phyloP scores from a whole-genome alignment of 2,329 filamentous ascomycete species.

The Calonectria pseudoturangicola region DNA sequence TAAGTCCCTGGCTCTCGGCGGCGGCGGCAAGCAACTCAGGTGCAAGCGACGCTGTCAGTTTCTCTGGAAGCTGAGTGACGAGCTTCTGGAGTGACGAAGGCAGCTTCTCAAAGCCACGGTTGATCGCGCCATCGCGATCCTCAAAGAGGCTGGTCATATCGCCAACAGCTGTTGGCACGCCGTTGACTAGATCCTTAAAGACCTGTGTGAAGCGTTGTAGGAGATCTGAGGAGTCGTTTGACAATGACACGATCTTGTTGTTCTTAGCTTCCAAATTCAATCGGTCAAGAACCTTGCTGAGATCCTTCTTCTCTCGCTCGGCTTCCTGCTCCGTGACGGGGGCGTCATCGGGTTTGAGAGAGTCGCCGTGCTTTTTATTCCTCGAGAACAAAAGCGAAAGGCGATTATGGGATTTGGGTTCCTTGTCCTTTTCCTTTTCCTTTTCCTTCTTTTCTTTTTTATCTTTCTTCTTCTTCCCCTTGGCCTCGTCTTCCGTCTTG shows the following conservation, averaged over 20 bases:
- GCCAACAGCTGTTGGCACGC: constrained; percentile 93
- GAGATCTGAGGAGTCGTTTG: constrained; percentile 88
- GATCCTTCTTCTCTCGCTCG: constrained; percentile 78
- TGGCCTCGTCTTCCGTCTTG: constrained; percentile 49
- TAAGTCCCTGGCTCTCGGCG: constrained; percentile 82
- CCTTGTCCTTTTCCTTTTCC: constrained; percentile 58
- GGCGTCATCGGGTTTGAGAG: constrained; percentile 60
- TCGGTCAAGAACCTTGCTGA: constrained; percentile 86
- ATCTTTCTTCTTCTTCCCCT: constrained; percentile 53
- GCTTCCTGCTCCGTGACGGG: constrained; percentile 64
- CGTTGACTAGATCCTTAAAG: constrained; percentile 93
- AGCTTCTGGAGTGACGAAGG: constrained; percentile 89
- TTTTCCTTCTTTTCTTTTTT: constrained; percentile 58
- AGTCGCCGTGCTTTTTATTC: constrained; percentile 64
- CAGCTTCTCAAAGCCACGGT: constrained; percentile 78
- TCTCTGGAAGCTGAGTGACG: constrained; percentile 88
- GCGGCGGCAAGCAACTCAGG: constrained; percentile 89
- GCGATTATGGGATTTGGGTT: constrained; percentile 59
- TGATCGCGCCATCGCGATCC: constrained; percentile 77
- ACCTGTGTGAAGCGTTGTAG: constrained; percentile 90
- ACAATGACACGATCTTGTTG: constrained; percentile 89
- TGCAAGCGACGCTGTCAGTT: constrained; percentile 83
- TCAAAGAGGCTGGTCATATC: constrained; percentile 83
- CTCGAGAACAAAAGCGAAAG: constrained; percentile 61
- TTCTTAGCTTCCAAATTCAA: constrained; percentile 89